Evolutionary conservation across 306 rosid species (phyloP).

Genomic region (Fragaria iinumae): DNA sequence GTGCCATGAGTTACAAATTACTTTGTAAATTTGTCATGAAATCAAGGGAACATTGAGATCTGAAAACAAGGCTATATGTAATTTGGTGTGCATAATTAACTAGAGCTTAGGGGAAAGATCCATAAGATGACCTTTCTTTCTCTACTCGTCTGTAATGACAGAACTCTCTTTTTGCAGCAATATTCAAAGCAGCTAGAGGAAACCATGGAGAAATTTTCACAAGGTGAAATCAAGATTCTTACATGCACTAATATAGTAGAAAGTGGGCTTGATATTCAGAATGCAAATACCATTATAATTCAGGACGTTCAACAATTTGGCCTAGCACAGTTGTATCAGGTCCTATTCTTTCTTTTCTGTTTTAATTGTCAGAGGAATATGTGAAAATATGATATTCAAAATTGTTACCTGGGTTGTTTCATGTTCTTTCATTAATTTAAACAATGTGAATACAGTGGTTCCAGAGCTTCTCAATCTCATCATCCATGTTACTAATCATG

Average conservation of each 20-base stretch:
- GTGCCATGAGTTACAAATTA: neutral
- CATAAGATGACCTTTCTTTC: neutral
- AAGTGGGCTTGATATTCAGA: conserved; percentile 98
- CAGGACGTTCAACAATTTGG: conserved; percentile 99
- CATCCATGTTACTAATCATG: neutral
- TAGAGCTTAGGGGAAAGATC: neutral
- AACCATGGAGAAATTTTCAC: conserved; percentile 85
- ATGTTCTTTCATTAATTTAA: conserved; percentile 8
- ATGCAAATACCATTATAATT: conserved; percentile 93
- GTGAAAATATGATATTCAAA: neutral
- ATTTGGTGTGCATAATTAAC: neutral
- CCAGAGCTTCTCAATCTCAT: conserved; percentile 3
- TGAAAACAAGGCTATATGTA: neutral
- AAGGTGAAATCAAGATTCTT: conserved; percentile 78
- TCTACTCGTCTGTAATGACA: neutral
- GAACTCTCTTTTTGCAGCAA: conserved; percentile 56
- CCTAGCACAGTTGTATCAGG: conserved; percentile 97
- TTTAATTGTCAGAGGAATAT: neutral
- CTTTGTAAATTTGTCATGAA: conserved; percentile 1
- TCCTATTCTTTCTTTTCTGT: conserved; percentile 37
- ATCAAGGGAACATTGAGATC: neutral
- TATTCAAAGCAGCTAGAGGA: conserved; percentile 88
- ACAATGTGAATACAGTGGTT: neutral
- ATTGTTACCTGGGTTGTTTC: neutral
- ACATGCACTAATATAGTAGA: conserved; percentile 89